A percentile compares a stretch with the other conserved stretches of the same genome.
Conservation (phyloP, 208 protist species). For the Wallacemonas rigidus region DNA sequence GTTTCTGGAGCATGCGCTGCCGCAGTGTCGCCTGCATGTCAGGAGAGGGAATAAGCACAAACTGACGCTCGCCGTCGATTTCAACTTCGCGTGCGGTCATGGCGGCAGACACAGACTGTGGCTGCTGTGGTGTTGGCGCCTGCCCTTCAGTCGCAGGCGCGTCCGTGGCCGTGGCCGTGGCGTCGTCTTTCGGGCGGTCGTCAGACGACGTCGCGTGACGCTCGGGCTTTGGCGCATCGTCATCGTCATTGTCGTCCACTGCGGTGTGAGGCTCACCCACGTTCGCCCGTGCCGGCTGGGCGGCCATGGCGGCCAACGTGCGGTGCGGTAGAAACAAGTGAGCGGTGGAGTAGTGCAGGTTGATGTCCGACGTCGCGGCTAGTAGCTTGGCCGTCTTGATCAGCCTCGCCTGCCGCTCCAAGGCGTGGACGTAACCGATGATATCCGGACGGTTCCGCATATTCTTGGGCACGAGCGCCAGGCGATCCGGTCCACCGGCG, state of each 20-base stretch:
- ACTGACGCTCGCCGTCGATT: constrained; percentile 54
- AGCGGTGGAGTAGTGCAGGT: constrained; percentile 53
- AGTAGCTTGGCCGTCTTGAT: constrained; percentile 58
- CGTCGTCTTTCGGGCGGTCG: not conserved
- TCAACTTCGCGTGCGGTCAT: constrained; percentile 46
- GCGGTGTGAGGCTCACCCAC: no score
- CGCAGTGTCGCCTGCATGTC: constrained; percentile 55
- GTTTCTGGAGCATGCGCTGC: constrained; percentile 24
- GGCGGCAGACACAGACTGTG: constrained; percentile 8
- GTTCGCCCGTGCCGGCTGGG: not conserved
- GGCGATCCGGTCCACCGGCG: constrained; percentile 36
- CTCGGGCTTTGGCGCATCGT: not conserved
- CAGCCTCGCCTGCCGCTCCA: constrained; percentile 70
- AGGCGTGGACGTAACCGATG: constrained; percentile 49
- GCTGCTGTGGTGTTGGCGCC: not conserved
- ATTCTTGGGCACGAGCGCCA: constrained; percentile 61
- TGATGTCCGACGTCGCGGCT: constrained; percentile 49
- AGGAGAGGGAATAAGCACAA: constrained; percentile 56
- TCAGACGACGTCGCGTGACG: no score
- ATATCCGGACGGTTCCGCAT: constrained; percentile 48
- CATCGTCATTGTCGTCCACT: not conserved
- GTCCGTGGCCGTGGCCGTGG: not conserved
- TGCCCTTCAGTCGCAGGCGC: not conserved
- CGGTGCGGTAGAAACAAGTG: constrained; percentile 45
- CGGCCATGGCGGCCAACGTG: not conserved